These are phyloP conservation scores for Naganishia sp. DNA, from an alignment of 1,284 basidiomycete genomes.

Conservation along the genomic window DNA sequence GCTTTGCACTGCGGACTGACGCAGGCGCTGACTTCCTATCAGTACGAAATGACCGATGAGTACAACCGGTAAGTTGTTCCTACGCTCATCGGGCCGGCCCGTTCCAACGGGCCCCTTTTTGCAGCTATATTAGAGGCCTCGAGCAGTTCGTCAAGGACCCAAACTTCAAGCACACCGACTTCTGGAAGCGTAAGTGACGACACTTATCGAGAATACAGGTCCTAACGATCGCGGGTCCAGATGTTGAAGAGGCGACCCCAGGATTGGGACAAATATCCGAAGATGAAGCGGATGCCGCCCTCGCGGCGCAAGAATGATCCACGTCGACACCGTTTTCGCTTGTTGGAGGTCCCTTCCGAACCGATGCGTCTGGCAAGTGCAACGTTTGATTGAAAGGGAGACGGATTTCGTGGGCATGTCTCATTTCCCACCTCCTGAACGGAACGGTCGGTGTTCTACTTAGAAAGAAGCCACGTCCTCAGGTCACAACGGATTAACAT, in stretches of 20 bases:
- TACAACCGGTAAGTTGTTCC: slow-evolving; percentile 46
- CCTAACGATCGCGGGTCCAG: slow-evolving; percentile 33
- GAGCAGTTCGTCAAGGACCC: slow-evolving; percentile 42
- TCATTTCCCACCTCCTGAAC: too few species aligned
- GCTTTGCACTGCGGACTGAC: background rate
- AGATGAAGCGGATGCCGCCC: slow-evolving; percentile 48
- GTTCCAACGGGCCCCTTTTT: too few species aligned
- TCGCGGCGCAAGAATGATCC: slow-evolving; percentile 35
- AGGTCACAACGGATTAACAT: too few species aligned
- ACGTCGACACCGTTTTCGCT: background rate
- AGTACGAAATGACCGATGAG: slow-evolving; percentile 51
- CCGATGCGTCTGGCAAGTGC: too few species aligned
- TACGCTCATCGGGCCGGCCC: too few species aligned
- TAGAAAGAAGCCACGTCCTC: too few species aligned
- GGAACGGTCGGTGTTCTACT: too few species aligned
- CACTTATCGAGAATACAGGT: background rate
- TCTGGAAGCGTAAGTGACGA: slow-evolving; percentile 47
- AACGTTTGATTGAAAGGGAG: too few species aligned
- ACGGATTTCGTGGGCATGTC: too few species aligned
- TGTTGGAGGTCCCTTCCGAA: too few species aligned
- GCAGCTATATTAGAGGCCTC: slow-evolving; percentile 43
- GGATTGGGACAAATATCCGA: slow-evolving; percentile 42
- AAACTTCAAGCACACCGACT: slow-evolving; percentile 50
- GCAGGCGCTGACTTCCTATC: background rate
- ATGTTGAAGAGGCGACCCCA: slow-evolving; percentile 44